phyloP scores from a whole-genome alignment of 176 grass and related monocot species.

The Carex kokanica region DNA sequence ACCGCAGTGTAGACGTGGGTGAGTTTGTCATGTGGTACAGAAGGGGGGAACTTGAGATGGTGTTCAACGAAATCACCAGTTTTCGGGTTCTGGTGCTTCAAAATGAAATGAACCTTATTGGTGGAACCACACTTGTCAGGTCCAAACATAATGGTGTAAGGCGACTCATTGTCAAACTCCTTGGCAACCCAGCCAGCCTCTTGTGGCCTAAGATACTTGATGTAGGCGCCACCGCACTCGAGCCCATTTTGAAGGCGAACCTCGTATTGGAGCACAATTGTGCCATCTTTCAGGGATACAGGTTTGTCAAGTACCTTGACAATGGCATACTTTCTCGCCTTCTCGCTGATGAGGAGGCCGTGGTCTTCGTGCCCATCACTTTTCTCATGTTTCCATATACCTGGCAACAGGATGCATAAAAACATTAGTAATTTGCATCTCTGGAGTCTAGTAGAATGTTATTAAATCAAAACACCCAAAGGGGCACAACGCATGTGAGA shows the following conservation, averaged over 20 bases:
- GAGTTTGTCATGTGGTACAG: constrained; percentile 83
- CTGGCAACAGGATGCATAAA: constrained; percentile 32
- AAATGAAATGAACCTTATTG: constrained; percentile 97
- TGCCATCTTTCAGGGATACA: constrained; percentile 62
- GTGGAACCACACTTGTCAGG: constrained; percentile 97
- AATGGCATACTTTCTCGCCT: constrained; percentile 83
- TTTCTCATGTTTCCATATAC: constrained; percentile 84
- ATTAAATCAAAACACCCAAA: background rate
- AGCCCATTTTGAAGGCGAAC: constrained; percentile 89
- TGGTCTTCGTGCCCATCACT: constrained; percentile 94
- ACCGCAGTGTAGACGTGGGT: constrained; percentile 95
- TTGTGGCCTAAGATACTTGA: constrained; percentile 81
- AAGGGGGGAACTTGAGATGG: constrained; percentile 88
- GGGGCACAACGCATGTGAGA: background rate
- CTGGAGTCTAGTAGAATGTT: background rate
- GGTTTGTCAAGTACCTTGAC: constrained; percentile 80
- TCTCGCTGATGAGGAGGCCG: constrained; percentile 83
- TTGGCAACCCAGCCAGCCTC: constrained; percentile 62
- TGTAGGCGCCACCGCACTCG: constrained; percentile 91
- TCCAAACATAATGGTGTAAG: constrained; percentile 98
- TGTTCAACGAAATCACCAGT: constrained; percentile 87
- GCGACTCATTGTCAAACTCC: constrained; percentile 88
- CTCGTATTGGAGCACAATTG: constrained; percentile 78
- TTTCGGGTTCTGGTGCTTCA: constrained; percentile 93
- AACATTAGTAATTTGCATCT: background rate